These are phyloP conservation scores for Tolypocladium inflatum DNA, from an alignment of 2,329 filamentous ascomycete species.

Conservation along the genomic window DNA sequence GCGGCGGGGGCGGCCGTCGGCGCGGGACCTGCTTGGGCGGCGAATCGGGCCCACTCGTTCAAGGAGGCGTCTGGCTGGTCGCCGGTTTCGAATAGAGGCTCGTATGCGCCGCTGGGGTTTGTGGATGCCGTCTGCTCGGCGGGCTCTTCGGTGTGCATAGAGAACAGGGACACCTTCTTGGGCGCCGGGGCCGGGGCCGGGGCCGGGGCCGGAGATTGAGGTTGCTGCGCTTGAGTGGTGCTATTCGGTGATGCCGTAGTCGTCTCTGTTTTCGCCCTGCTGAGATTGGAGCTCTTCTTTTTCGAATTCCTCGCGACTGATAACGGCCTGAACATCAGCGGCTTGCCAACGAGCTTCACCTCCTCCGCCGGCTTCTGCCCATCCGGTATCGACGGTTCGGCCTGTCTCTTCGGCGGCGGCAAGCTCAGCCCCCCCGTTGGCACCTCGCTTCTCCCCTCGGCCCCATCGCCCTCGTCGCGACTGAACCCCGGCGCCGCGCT, in stretches of 20 bases:
- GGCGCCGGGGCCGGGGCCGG: constrained; percentile 16
- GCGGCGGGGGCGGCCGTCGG: constrained; percentile 16
- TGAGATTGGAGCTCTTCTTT: constrained; percentile 45
- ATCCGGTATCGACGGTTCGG: constrained; percentile 40
- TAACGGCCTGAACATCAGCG: constrained; percentile 80
- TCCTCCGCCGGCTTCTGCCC: constrained; percentile 52
- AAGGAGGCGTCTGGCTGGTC: constrained; percentile 9
- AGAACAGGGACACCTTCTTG: constrained; percentile 61
- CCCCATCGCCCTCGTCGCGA: constrained; percentile 34
- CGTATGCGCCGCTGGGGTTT: constrained; percentile 28
- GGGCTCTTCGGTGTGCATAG: constrained; percentile 39
- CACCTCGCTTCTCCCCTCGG: constrained; percentile 8
- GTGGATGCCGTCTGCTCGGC: constrained; percentile 12
- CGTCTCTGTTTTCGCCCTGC: constrained; percentile 6
- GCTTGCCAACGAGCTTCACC: constrained; percentile 64
- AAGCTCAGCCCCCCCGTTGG: constrained; percentile 18
- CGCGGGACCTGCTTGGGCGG: constrained; percentile 12
- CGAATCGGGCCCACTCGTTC: constrained; percentile 21
- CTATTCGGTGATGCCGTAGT: constrained; percentile 6
- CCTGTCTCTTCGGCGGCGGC: constrained; percentile 30
- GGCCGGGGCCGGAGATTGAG: constrained; percentile 12
- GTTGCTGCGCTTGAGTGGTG: constrained; percentile 4
- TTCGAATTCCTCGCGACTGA: constrained; percentile 69
- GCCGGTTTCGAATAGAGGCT: constrained; percentile 38
- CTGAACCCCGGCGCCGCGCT: constrained; percentile 75